Percentiles rank a stretch among this genome's conserved stretches.
These are phyloP conservation scores for Striga hermonthica DNA, from an alignment of 305 asterid genomes.

Conservation along the genomic window DNA sequence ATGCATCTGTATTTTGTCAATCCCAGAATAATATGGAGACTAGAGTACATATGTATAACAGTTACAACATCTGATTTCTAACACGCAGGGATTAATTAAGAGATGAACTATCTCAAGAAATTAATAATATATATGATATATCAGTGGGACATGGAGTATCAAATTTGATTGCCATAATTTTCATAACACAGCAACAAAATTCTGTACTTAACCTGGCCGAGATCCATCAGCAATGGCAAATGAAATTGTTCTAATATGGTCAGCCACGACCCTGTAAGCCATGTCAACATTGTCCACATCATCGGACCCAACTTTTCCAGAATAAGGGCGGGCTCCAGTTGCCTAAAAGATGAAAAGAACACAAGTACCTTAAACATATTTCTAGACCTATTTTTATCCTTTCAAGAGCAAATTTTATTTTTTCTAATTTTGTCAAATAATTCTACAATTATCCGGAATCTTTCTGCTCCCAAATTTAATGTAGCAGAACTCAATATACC, in stretches of 20 bases:
- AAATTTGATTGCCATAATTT: conserved; percentile 11
- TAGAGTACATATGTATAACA: not conserved
- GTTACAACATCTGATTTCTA: no score
- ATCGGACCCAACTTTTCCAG: conserved; percentile 85
- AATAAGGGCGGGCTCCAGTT: conserved; percentile 69
- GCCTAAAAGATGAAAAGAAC: conserved; percentile 45
- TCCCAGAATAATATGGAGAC: conserved; percentile 12
- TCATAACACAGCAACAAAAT: not conserved
- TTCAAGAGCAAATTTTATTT: not conserved
- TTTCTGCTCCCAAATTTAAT: not conserved
- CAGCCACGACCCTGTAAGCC: conserved; percentile 98
- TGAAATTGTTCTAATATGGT: conserved; percentile 91
- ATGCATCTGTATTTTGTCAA: not conserved
- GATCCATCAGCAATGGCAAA: conserved; percentile 99
- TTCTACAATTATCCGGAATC: conserved; percentile 4
- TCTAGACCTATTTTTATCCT: no score
- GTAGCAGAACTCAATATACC: conserved; percentile 12
- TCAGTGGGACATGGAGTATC: conserved; percentile 19
- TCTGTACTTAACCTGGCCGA: conserved; percentile 66
- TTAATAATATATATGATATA: conserved; percentile 9
- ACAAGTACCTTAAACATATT: conserved; percentile 10
- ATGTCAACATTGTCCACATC: conserved; percentile 80
- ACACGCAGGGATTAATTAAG: not conserved
- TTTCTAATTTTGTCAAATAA: conserved; percentile 19
- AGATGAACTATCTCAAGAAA: conserved; percentile 17